These are phyloP conservation scores for Wickerhamomyces ciferrii DNA, from an alignment of 805 yeast species.

Conservation along the genomic window DNA sequence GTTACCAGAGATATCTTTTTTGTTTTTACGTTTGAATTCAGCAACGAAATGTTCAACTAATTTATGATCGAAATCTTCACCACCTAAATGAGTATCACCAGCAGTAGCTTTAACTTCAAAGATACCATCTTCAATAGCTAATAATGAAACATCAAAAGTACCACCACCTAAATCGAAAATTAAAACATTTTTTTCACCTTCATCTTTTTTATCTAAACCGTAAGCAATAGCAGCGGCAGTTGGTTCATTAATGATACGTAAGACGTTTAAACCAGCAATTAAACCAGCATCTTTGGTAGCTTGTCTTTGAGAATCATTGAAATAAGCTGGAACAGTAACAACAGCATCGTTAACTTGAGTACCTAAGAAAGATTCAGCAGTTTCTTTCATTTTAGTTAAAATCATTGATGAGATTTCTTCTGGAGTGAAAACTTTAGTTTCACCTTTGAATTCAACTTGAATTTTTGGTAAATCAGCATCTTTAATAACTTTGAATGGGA, in stretches of 20 bases:
- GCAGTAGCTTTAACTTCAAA: slow-evolving; percentile 92
- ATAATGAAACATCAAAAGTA: slow-evolving; percentile 87
- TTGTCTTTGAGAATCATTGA: slow-evolving; percentile 91
- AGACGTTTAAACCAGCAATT: slow-evolving; percentile 83
- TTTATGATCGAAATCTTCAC: slow-evolving; percentile 94
- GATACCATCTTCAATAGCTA: slow-evolving; percentile 86
- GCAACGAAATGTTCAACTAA: slow-evolving; percentile 87
- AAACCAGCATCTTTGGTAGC: slow-evolving; percentile 93
- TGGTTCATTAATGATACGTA: slow-evolving; percentile 90
- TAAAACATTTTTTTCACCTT: slow-evolving; percentile 82
- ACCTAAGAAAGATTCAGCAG: slow-evolving; percentile 89
- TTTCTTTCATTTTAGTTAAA: slow-evolving; percentile 85
- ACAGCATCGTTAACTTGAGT: slow-evolving; percentile 82
- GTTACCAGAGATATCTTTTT: slow-evolving; percentile 86
- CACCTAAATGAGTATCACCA: slow-evolving; percentile 97
- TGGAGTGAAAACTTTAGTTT: slow-evolving; percentile 74
- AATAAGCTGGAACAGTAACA: slow-evolving; percentile 90
- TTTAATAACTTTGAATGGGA: slow-evolving; percentile 70
- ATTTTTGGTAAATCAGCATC: slow-evolving; percentile 81
- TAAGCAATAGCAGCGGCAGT: slow-evolving; percentile 98
- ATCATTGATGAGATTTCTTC: slow-evolving; percentile 94
- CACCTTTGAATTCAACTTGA: slow-evolving; percentile 69
- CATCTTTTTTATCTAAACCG: slow-evolving; percentile 76
- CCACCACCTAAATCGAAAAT: slow-evolving; percentile 98
- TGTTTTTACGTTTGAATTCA: slow-evolving; percentile 96